Evolutionary conservation across 306 rosid species (phyloP).

Genomic region (Vigna reflexopilosa): DNA sequence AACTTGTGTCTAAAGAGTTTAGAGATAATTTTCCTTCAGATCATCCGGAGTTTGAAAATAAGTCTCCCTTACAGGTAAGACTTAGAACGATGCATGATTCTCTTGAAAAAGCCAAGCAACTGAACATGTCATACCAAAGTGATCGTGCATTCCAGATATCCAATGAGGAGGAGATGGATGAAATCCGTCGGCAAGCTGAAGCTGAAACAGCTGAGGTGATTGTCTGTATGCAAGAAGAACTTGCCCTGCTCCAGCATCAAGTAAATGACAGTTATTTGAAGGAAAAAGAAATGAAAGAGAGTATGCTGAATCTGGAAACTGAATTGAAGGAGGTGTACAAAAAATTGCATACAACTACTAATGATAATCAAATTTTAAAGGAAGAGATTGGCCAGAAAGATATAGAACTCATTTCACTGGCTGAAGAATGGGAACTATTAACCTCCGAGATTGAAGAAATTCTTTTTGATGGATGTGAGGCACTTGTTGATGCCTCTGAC

Average conservation of each 20-base stretch:
- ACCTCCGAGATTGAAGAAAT: slow-evolving; percentile 81
- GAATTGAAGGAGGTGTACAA: slow-evolving; percentile 69
- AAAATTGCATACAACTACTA: slow-evolving; percentile 49
- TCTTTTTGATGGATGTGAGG: slow-evolving; percentile 74
- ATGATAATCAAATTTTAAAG: slow-evolving; percentile 63
- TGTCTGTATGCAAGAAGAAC: slow-evolving; percentile 96
- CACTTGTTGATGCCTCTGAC: slow-evolving; percentile 72
- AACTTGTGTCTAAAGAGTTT: slow-evolving; percentile 57
- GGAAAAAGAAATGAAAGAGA: slow-evolving; percentile 75
- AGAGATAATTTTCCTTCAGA: slow-evolving; percentile 52
- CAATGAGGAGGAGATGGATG: slow-evolving; percentile 89
- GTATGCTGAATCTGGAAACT: slow-evolving; percentile 57
- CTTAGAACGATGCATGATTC: slow-evolving; percentile 86
- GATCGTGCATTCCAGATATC: slow-evolving; percentile 81
- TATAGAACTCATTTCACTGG: slow-evolving; percentile 55
- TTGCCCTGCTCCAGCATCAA: slow-evolving; percentile 73
- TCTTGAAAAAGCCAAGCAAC: slow-evolving; percentile 87
- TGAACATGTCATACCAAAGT: slow-evolving; percentile 74
- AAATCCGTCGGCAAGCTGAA: slow-evolving; percentile 80
- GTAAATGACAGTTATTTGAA: slow-evolving; percentile 67
- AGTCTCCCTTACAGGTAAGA: slow-evolving; percentile 60
- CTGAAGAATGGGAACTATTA: slow-evolving; percentile 76
- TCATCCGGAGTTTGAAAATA: slow-evolving; percentile 47
- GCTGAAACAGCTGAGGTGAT: slow-evolving; percentile 97
- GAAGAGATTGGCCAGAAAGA: slow-evolving; percentile 66